Percentiles rank a stretch among this genome's conserved stretches.
These are phyloP conservation scores for Cladobotryum mycophilum DNA, from an alignment of 2,329 filamentous ascomycete genomes.

Conservation along the genomic window DNA sequence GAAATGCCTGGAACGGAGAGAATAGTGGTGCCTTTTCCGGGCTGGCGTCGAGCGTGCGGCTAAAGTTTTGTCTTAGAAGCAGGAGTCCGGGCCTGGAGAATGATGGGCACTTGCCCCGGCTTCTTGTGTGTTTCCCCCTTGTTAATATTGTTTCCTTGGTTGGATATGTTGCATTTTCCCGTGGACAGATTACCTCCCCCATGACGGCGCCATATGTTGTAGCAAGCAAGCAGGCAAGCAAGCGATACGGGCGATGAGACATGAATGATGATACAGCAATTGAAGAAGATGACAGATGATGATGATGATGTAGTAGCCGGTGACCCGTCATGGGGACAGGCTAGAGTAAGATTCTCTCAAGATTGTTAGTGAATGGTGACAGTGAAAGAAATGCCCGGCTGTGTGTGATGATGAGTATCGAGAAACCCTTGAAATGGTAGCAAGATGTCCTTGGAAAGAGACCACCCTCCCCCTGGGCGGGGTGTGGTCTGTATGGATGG, in stretches of 20 bases:
- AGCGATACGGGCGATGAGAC: slow-evolving; percentile 13
- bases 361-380: not conserved
- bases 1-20: slow-evolving; percentile 3
- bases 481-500: too few species aligned
- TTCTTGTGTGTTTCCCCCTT: slow-evolving; percentile 3
- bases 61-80: slow-evolving; percentile 6
- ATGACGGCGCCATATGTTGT: slow-evolving; percentile 10
- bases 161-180: slow-evolving; percentile 9
- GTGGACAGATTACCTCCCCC: slow-evolving; percentile 4
- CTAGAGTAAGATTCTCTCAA: too few species aligned
- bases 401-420: not conserved
- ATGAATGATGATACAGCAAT: slow-evolving; percentile 14
- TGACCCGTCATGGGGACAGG: too few species aligned
- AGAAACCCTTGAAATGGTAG: too few species aligned
- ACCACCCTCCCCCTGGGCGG: too few species aligned
- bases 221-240: slow-evolving; percentile 6
- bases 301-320: too few species aligned
- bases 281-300: not conserved
- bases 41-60: slow-evolving; percentile 8
- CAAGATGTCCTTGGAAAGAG: not conserved
- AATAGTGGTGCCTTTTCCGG: slow-evolving; percentile 3
- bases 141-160: slow-evolving; percentile 7
- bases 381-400: not conserved
- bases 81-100: slow-evolving; percentile 10
- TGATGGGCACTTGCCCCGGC: slow-evolving; percentile 11